Percentiles rank a stretch among this genome's conserved stretches.
These are phyloP conservation scores for Cladosporium sp. DNA, from an alignment of 2,329 filamentous ascomycete species.

Conservation along the genomic window DNA sequence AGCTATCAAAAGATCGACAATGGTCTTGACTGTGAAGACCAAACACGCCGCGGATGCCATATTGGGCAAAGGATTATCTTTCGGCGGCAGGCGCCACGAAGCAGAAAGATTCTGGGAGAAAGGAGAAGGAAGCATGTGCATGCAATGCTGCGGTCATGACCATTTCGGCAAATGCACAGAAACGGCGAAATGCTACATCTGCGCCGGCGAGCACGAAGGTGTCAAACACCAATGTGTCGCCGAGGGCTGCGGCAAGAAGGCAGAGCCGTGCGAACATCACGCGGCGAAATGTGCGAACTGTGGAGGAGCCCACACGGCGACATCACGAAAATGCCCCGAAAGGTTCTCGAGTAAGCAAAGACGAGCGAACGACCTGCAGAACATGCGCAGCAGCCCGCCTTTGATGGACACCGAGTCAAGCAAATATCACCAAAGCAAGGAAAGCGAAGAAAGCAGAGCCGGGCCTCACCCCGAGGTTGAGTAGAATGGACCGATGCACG, in stretches of 20 bases:
- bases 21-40: background rate
- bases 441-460: background rate
- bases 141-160: background rate
- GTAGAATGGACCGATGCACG: background rate
- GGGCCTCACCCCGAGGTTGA: background rate
- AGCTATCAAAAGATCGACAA: background rate
- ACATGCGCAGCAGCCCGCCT: no score
- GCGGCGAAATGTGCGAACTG: no score
- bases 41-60: background rate
- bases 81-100: background rate
- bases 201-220: no score
- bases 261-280: no score
- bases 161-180: background rate
- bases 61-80: background rate
- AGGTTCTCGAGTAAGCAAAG: no score
- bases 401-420: no score
- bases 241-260: no score
- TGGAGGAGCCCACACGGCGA: no score
- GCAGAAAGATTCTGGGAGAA: background rate
- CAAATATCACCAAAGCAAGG: no score
- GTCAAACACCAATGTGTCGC: no score
- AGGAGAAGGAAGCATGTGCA: background rate
- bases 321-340: no score
- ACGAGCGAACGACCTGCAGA: no score
- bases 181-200: background rate